Conservation (phyloP, 2,329 filamentous ascomycete genomes). For the Diaporthe vexans region DNA sequence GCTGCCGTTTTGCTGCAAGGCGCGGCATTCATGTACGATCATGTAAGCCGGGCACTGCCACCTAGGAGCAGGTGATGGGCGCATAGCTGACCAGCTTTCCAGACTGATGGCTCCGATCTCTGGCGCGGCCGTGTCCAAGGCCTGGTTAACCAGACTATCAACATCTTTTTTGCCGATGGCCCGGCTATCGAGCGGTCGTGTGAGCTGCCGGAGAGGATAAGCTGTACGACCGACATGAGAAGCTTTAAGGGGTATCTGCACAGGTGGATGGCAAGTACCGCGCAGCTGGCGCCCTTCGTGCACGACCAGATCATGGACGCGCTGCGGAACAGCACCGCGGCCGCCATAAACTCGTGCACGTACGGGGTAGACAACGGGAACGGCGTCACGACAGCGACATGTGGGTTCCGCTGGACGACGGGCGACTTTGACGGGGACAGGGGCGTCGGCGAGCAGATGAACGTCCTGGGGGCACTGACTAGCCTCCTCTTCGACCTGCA, state of each 20-base stretch:
- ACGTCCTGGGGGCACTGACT: slow-evolving; percentile 63
- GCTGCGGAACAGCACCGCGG: slow-evolving; percentile 61
- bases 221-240: slow-evolving; percentile 71
- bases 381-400: slow-evolving; percentile 58
- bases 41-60: slow-evolving; percentile 50
- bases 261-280: slow-evolving; percentile 63
- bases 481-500: slow-evolving; percentile 56
- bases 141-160: slow-evolving; percentile 57
- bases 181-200: slow-evolving; percentile 65
- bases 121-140: slow-evolving; percentile 67
- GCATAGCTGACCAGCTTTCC: not conserved
- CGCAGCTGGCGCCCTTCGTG: slow-evolving; percentile 64
- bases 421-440: slow-evolving; percentile 61
- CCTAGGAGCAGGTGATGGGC: not conserved
- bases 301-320: slow-evolving; percentile 58
- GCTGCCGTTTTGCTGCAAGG: slow-evolving; percentile 71
- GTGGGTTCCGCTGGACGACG: slow-evolving; percentile 64
- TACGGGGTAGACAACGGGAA: slow-evolving; percentile 36
- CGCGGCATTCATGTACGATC: slow-evolving; percentile 75
- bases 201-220: slow-evolving; percentile 61
- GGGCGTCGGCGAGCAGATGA: slow-evolving; percentile 67
- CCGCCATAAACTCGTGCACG: slow-evolving; percentile 61
- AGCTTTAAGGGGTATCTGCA: slow-evolving; percentile 71
- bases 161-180: slow-evolving; percentile 51
- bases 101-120: slow-evolving; percentile 62